These are phyloP conservation scores for Phytophthora idaei DNA, from an alignment of 352 stramenopile species.

Conservation along the genomic window DNA sequence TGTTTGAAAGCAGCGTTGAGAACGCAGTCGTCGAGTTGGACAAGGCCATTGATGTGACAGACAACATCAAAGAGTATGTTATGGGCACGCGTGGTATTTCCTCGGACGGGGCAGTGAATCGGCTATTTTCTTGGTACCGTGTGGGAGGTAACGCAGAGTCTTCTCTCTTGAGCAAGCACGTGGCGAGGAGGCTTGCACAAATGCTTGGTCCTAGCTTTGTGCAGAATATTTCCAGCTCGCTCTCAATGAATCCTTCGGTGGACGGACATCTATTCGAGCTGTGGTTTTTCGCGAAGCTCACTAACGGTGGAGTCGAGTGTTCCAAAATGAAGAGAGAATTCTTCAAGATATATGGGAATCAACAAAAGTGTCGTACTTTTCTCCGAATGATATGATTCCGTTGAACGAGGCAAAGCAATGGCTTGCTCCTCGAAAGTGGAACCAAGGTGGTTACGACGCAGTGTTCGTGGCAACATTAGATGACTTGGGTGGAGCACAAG, in stretches of 20 bases:
- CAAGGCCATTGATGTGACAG: not conserved
- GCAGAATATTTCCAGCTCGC: not conserved
- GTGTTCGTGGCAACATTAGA: not conserved
- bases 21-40: not conserved
- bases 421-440: not conserved
- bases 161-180: too few relatives aligned
- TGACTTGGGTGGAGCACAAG: not conserved
- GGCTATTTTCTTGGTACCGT: constrained; percentile 21
- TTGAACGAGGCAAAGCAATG: constrained; percentile 1
- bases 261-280: constrained; percentile 3
- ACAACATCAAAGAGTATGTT: constrained; percentile 2
- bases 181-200: not conserved
- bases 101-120: constrained; percentile 2
- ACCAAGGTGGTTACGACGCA: constrained; percentile 3
- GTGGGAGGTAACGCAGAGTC: not conserved
- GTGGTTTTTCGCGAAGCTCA: constrained; percentile 4
- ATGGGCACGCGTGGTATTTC: not conserved
- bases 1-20: not conserved
- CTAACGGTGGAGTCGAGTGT: constrained; percentile 1
- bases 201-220: constrained; percentile 2
- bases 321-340: not conserved
- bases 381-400: not conserved
- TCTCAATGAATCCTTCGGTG: not conserved
- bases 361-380: not conserved
- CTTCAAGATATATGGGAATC: not conserved